A percentile compares a stretch with the other conserved stretches of the same genome.
Conservation (phyloP, 805 yeast species). For the Zygosaccharomyces bisporus region DNA sequence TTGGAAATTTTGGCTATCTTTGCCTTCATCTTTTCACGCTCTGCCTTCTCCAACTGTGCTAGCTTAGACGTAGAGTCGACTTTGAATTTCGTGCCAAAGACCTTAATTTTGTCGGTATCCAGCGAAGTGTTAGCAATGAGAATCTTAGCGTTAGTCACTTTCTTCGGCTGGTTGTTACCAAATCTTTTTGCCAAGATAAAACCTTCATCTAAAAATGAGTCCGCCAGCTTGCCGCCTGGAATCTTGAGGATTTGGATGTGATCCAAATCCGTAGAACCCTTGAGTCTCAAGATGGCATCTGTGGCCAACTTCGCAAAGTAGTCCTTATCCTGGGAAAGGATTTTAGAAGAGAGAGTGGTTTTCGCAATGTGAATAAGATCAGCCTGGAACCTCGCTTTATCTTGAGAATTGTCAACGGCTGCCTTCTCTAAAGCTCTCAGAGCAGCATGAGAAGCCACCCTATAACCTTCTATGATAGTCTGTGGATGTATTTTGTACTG, state of each 20-base stretch:
- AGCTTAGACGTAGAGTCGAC: conserved; percentile 92
- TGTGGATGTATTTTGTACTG: conserved; percentile 90
- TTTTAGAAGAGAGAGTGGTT: conserved; percentile 90
- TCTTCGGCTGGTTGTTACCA: conserved; percentile 92
- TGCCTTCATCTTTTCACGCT: conserved; percentile 83
- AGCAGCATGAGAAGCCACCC: conserved; percentile 87
- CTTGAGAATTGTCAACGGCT: conserved; percentile 68
- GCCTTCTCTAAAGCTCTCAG: conserved; percentile 67
- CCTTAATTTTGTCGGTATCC: conserved; percentile 97
- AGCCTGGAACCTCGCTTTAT: conserved; percentile 57
- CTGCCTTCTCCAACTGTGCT: conserved; percentile 92
- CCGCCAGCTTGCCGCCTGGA: conserved; percentile 86
- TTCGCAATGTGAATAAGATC: conserved; percentile 86
- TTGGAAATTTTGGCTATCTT: conserved; percentile 87
- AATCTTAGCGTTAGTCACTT: conserved; percentile 75
- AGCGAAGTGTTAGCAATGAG: conserved; percentile 91
- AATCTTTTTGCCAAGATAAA: conserved; percentile 87
- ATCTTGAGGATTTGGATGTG: conserved; percentile 92
- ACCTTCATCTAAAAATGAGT: conserved; percentile 94
- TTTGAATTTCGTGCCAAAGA: conserved; percentile 96
- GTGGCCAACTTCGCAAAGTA: conserved; percentile 88
- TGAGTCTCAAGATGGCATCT: conserved; percentile 84
- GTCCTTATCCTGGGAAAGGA: conserved; percentile 90
- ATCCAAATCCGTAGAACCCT: conserved; percentile 83
- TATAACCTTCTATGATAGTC: conserved; percentile 91